A percentile compares a stretch with the other conserved stretches of the same genome.
Conservation (phyloP, 441 rosid species). For the Sinapis alba region DNA sequence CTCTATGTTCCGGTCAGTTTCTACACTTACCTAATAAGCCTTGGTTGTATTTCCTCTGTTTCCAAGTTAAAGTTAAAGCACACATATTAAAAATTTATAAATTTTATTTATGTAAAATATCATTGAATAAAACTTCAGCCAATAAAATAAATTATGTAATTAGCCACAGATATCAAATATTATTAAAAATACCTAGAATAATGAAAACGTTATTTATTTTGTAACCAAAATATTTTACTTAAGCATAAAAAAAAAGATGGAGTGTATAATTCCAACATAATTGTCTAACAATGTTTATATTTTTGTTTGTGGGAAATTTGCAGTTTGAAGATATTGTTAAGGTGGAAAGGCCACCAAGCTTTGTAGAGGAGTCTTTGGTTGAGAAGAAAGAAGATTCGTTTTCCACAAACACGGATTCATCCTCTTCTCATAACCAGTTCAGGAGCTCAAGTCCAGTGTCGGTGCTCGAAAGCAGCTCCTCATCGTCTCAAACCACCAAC, state of each 20-base stretch:
- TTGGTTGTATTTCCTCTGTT: background rate
- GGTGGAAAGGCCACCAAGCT: slow-evolving; percentile 73
- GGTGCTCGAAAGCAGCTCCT: slow-evolving; percentile 92
- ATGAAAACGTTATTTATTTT: background rate
- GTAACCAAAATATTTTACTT: background rate
- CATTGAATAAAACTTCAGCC: background rate
- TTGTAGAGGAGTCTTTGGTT: slow-evolving; percentile 82
- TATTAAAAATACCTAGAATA: background rate
- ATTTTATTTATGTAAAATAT: background rate
- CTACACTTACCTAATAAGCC: background rate
- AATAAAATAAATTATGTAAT: background rate
- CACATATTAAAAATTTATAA: background rate
- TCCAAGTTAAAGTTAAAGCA: background rate
- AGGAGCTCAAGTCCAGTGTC: slow-evolving; percentile 87
- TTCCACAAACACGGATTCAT: slow-evolving; percentile 45
- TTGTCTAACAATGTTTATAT: background rate
- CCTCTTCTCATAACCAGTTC: slow-evolving; percentile 52
- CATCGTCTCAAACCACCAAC: slow-evolving; percentile 57
- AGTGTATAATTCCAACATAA: background rate
- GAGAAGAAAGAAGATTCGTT: slow-evolving; percentile 48
- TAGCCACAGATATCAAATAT: background rate
- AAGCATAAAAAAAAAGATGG: background rate
- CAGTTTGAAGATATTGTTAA: slow-evolving; percentile 96
- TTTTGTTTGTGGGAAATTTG: slow-evolving; percentile 6
- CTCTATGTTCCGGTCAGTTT: slow-evolving; percentile 40